A percentile compares a stretch with the other conserved stretches of the same genome.
Conservation (phyloP, 345 rosid species). For the Melastoma malabathricum region DNA sequence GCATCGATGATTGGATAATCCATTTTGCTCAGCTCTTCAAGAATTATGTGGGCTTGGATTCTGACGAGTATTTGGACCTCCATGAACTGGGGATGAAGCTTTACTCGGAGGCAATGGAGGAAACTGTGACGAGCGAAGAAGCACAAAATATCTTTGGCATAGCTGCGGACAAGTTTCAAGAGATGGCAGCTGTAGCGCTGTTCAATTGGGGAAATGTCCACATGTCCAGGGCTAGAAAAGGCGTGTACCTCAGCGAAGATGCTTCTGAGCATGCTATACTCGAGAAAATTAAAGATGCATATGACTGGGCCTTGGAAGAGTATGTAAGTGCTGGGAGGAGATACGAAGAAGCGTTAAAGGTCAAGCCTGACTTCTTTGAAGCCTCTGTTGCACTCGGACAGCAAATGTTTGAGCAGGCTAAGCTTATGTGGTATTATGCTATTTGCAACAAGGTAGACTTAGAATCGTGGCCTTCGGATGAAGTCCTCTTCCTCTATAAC, state of each 20-base stretch:
- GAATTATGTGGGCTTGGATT: slow-evolving; percentile 57
- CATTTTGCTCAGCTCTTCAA: slow-evolving; percentile 73
- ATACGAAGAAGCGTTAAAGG: slow-evolving; percentile 64
- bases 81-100: slow-evolving; percentile 73
- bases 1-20: slow-evolving; percentile 73
- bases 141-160: slow-evolving; percentile 55
- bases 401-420: slow-evolving; percentile 84
- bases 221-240: slow-evolving; percentile 76
- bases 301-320: slow-evolving; percentile 49
- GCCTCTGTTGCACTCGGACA: slow-evolving; percentile 56
- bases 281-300: slow-evolving; percentile 39
- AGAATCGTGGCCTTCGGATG: slow-evolving; percentile 44
- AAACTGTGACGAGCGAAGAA: slow-evolving; percentile 70
- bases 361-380: slow-evolving; percentile 74
- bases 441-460: slow-evolving; percentile 41
- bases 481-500: slow-evolving; percentile 46
- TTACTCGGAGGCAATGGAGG: slow-evolving; percentile 89
- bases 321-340: slow-evolving; percentile 40
- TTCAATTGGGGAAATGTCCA: slow-evolving; percentile 82
- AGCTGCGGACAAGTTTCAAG: slow-evolving; percentile 64
- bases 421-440: slow-evolving; percentile 73
- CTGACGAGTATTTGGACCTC: slow-evolving; percentile 53
- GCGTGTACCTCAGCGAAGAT: slow-evolving; percentile 37
- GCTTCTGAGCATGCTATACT: slow-evolving; percentile 41
- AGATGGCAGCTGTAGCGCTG: slow-evolving; percentile 76